phyloP scores from a whole-genome alignment of 345 rosid genomes.

The Psidium friedrichsthalianum region DNA sequence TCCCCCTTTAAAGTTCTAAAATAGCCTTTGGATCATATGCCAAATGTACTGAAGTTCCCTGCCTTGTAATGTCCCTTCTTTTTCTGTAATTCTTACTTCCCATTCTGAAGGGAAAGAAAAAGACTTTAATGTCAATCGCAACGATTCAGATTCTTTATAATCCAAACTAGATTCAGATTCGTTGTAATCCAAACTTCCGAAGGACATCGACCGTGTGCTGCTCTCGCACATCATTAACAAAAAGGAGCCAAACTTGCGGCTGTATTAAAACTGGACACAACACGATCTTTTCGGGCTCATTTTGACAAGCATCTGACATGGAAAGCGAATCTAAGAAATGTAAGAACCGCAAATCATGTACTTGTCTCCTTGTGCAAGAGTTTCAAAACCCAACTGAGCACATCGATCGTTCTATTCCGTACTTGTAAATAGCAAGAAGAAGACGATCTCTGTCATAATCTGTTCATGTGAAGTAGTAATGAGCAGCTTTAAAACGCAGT shows the following conservation, averaged over 20 bases:
- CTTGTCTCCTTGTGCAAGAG: background rate
- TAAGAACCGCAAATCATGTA: background rate
- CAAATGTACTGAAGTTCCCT: background rate
- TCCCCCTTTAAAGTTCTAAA: too few species aligned
- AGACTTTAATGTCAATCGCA: background rate
- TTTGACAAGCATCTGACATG: background rate
- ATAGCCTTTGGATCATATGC: background rate
- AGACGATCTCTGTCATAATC: background rate
- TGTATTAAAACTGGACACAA: background rate
- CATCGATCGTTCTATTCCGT: background rate
- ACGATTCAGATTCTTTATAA: background rate
- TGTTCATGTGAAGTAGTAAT: background rate
- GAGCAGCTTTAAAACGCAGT: background rate
- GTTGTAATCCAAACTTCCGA: background rate
- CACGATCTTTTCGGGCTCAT: background rate
- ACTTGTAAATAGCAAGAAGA: background rate
- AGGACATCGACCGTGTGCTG: background rate
- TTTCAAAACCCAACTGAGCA: background rate
- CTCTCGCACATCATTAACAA: background rate
- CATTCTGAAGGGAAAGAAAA: background rate
- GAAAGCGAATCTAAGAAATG: background rate
- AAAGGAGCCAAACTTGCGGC: background rate
- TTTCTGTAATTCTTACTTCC: background rate
- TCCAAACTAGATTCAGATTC: background rate
- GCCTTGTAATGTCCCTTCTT: background rate